Conservation (phyloP, 1,139 yeast genomes). For the Pichia sp. region DNA sequence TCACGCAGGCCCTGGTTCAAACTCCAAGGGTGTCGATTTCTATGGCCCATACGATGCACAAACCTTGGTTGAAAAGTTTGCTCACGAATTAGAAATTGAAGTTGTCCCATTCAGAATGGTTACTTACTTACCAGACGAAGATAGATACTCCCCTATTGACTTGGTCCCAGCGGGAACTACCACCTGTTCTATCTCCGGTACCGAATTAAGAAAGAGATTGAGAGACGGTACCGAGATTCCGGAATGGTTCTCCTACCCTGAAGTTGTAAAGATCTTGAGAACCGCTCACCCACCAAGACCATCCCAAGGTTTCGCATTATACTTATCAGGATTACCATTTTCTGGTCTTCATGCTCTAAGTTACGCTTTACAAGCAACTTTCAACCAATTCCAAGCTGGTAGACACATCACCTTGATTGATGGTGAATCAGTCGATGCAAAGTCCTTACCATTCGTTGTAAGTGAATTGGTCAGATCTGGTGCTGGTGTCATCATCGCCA, state of each 20-base stretch:
- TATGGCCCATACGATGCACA: conserved; percentile 98
- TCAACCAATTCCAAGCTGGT: conserved; percentile 83
- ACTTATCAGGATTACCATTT: conserved; percentile 50
- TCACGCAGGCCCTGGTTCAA: conserved; percentile 83
- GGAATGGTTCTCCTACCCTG: conserved; percentile 96
- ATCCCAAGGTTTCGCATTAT: conserved; percentile 77
- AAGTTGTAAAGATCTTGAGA: conserved; percentile 84
- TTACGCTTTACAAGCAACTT: conserved; percentile 80
- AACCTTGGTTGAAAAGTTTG: conserved; percentile 68
- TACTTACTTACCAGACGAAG: conserved; percentile 91
- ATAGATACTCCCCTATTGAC: conserved; percentile 92
- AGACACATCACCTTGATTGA: conserved; percentile 71
- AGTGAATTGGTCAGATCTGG: conserved; percentile 87
- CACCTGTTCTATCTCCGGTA: conserved; percentile 91
- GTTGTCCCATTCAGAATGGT: conserved; percentile 98
- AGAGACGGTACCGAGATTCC: conserved; percentile 87
- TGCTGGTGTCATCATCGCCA: conserved; percentile 75
- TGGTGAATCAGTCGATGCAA: conserved; percentile 40
- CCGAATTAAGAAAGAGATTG: conserved; percentile 84
- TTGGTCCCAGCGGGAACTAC: conserved; percentile 74
- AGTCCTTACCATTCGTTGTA: conserved; percentile 50
- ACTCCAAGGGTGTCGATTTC: conserved; percentile 89
- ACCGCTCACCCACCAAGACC: conserved; percentile 92
- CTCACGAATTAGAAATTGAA: conserved; percentile 74
- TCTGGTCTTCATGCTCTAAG: conserved; percentile 60